These are phyloP conservation scores for Phytophthora brassicae DNA, from an alignment of 352 stramenopile species.

Conservation along the genomic window DNA sequence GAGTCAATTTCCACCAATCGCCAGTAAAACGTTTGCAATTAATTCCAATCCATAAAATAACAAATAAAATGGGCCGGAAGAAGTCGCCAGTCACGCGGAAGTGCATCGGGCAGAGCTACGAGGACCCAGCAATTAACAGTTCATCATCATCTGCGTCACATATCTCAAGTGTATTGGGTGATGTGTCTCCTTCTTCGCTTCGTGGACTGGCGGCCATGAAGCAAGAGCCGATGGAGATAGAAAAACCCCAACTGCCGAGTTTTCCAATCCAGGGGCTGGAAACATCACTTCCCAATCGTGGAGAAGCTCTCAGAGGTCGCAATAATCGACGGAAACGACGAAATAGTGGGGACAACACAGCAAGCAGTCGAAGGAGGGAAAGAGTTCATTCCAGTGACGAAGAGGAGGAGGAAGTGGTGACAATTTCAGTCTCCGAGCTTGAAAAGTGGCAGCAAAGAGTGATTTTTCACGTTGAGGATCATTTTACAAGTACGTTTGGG, in stretches of 20 bases:
- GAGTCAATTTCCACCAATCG: not conserved
- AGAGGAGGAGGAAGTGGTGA: conserved; percentile 26
- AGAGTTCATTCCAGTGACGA: conserved; percentile 13
- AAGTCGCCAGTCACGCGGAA: conserved; percentile 40
- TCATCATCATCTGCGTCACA: conserved; percentile 2
- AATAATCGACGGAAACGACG: conserved; percentile 25
- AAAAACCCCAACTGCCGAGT: conserved; percentile 9
- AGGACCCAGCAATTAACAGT: not conserved
- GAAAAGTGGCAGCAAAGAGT: conserved; percentile 65
- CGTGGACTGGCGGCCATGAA: conserved; percentile 9
- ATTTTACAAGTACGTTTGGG: conserved; percentile 61
- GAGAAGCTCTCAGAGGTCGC: not conserved
- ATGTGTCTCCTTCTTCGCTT: conserved; percentile 15
- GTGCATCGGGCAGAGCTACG: conserved; percentile 25
- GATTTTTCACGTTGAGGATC: conserved; percentile 60
- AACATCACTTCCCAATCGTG: conserved; percentile 6
- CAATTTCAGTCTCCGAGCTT: conserved; percentile 54
- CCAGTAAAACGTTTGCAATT: not conserved
- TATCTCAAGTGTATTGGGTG: not conserved
- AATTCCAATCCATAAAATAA: not conserved
- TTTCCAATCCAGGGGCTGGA: conserved; percentile 2
- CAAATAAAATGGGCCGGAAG: conserved; percentile 34
- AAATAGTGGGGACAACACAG: conserved; percentile 19
- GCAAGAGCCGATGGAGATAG: conserved; percentile 21
- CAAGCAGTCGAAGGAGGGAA: not conserved